Percentiles rank a stretch among this genome's conserved stretches.
Evolutionary conservation across 2,329 filamentous ascomycete genomes (phyloP).

Genomic region (Pezicula neosporulosa): DNA sequence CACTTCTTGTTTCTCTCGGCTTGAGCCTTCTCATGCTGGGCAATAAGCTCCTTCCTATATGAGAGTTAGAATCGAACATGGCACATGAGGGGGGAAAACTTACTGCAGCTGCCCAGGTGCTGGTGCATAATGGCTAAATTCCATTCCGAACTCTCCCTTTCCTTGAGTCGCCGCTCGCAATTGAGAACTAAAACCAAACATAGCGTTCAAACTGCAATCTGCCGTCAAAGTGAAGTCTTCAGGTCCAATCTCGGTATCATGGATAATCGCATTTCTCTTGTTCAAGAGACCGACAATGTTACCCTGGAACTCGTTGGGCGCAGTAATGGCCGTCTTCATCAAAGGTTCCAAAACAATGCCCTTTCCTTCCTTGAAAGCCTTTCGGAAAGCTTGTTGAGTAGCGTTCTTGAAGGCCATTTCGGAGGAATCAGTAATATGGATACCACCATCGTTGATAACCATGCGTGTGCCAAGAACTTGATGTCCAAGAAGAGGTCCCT

Average conservation of each 20-base stretch:
- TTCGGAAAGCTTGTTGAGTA: conserved; percentile 94
- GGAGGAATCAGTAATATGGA: conserved; percentile 95
- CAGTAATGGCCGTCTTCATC: conserved; percentile 97
- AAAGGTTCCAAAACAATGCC: conserved; percentile 89
- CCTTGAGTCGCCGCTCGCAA: conserved; percentile 91
- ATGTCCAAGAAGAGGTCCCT: conserved; percentile 90
- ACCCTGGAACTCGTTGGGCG: conserved; percentile 96
- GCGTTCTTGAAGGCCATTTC: conserved; percentile 95
- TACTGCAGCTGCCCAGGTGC: conserved; percentile 88
- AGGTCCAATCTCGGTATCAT: conserved; percentile 88
- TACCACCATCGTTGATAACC: conserved; percentile 94
- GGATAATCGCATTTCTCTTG: conserved; percentile 92
- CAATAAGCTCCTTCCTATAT: conserved; percentile 58
- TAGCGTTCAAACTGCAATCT: conserved; percentile 90
- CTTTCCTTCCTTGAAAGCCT: conserved; percentile 78
- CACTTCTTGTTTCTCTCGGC: conserved; percentile 44
- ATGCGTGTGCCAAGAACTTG: conserved; percentile 85
- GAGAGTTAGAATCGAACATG: conserved; percentile 2
- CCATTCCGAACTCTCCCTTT: conserved; percentile 98
- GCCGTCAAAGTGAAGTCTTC: conserved; percentile 93
- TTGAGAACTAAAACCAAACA: conserved; percentile 96
- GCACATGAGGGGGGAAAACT: conserved; percentile 33
- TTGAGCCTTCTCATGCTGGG: conserved; percentile 65
- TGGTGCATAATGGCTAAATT: conserved; percentile 93
- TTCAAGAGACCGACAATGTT: conserved; percentile 93